These are phyloP conservation scores for Cordia subcordata DNA, from an alignment of 257 asterid species.

Conservation along the genomic window DNA sequence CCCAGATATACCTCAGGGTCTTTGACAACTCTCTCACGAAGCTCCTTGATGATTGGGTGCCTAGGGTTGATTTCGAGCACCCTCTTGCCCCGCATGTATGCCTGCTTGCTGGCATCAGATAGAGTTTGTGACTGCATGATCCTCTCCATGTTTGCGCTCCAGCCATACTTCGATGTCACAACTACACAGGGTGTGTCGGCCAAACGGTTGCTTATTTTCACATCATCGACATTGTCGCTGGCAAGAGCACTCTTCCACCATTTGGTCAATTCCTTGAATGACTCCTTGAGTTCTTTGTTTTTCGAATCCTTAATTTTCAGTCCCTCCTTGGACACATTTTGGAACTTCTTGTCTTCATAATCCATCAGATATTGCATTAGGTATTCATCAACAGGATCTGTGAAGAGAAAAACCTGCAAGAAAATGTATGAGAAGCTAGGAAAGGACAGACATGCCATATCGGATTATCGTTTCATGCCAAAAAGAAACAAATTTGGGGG, in stretches of 20 bases:
- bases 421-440: background rate
- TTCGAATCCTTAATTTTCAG: constrained; percentile 77
- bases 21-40: constrained; percentile 59
- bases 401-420: constrained; percentile 75
- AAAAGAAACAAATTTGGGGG: too few relatives aligned
- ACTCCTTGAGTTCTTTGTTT: constrained; percentile 77
- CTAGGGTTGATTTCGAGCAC: constrained; percentile 90
- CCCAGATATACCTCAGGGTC: constrained; percentile 55
- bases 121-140: constrained; percentile 92
- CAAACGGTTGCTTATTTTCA: constrained; percentile 84
- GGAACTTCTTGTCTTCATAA: constrained; percentile 87
- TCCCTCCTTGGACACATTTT: constrained; percentile 91
- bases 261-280: constrained; percentile 73
- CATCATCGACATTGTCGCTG: constrained; percentile 77
- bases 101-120: constrained; percentile 76
- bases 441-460: too few relatives aligned
- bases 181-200: constrained; percentile 85
- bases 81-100: constrained; percentile 92
- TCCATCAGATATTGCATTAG: constrained; percentile 96
- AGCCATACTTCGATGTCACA: constrained; percentile 81
- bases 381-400: constrained; percentile 91
- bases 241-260: constrained; percentile 93
- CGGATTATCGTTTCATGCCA: too few relatives aligned
- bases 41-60: constrained; percentile 89
- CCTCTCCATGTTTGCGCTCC: constrained; percentile 94